Evolutionary conservation across 169 alveolate species (phyloP), one percentile per base, ranked within the genome.

Genomic region (Plasmodium berghei): DNA sequence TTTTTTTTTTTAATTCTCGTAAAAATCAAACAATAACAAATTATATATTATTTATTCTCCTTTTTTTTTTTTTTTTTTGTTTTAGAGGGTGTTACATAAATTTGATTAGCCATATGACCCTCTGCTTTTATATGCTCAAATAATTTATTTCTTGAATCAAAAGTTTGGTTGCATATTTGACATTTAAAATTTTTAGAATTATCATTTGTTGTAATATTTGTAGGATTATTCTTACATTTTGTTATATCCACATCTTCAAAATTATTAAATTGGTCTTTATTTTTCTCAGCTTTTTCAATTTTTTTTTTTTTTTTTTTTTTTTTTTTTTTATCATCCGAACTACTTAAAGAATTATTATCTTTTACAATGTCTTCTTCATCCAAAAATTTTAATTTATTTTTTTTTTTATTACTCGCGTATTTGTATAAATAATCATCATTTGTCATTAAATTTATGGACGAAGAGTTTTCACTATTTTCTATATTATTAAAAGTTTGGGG

Each of bases 101-200:
- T n/a, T 56, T 87, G 87, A 42, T 88, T 72, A n/a, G 88, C 87
- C 16, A 91, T 91, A 52, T 91, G 94, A 16, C 92, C 89, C 40
- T 87, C 77, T 6, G 66, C 77, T 45, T 91, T 83, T 46, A 91
- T 92, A 52, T 91, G 94, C 22, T 66, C 59, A 87, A 91, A 91
- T 54, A 91, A 49, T 63, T 91, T 91, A 73, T 91, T 91, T 87
- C 94, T 26, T 6, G 94, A 91, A 45, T 77, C 62, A 77, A 77
- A 77, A n/a, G 58, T 64, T 22, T 77, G 71, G 9, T 56, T 63
- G 49, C 89, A 77, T 24, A 64, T 26, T 77, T 77, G 26, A 22
- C 89, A 77, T 45, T 63, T 49, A 1, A 46, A 8, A 63, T 16
- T 64, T 26, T 77, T 77, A 63, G 59, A 24, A 64, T 46, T 64